Evolutionary conservation across 2,329 filamentous ascomycete genomes (phyloP), one percentile per base, ranked within the genome.

Genomic region (Ceratocystis lukuohia): DNA sequence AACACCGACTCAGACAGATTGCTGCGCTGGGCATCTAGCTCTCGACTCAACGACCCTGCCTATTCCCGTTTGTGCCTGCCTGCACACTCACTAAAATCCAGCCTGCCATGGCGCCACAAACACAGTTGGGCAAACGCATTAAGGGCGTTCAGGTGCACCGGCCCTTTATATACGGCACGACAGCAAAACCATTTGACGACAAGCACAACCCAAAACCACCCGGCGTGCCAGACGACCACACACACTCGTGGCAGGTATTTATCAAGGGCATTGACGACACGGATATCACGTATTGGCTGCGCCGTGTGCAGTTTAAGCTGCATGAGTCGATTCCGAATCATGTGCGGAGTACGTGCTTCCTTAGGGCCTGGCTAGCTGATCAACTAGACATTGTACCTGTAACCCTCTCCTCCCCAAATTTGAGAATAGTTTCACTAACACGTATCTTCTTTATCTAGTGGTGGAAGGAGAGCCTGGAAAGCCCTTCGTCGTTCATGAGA

Each of bases 241-340:
- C 93, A 41, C 95, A 97, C 79, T 90, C 89, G 69, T 99, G 94
- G 94, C 87, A 88, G 72, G 90, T 97, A 69, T 97, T 95, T 75
- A 90, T 99, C 67, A 89, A 89, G 73, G 91, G 92, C 61, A 81
- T 96, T 65, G 91, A 96, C 72, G 89, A 90, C 74, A 89, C 90
- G 68, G 90, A 96, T 73, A 88, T 97, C 70, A 91, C 89, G 33
- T 94, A 96, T 76, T 99, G 94, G 91, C 82, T 97, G 70, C 90
- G 93, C 67, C 93, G 96, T 72, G 93, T 99, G 0, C 92, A 96
- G 75, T 99, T 99, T 79, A 97, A 97, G 76, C 84, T 99, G 17
- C 93, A 96, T 80, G 92, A 97, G 76, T 96, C 93, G 8, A 97
- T 96, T 74, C 87, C 91, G 33, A 96, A 96, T 75, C 89, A 89